Base-by-base conservation (phyloP, 805 yeast genomes). In the Metahyphopichia silvanorum region DNA sequence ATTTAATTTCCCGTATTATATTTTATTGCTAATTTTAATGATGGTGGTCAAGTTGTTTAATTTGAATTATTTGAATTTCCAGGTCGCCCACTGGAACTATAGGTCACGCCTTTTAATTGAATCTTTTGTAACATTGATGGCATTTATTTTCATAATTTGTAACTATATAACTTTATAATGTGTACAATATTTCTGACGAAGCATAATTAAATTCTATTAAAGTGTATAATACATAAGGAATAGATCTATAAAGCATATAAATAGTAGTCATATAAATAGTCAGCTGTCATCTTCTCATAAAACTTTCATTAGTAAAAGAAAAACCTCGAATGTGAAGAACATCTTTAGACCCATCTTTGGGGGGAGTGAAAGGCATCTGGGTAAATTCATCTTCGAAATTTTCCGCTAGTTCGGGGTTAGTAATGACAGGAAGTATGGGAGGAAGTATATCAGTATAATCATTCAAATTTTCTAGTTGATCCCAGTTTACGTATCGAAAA, bases 331-430 rank as follows among this genome's bases (percentile, higher is more conserved):
- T 60, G 39, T 65, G 63, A 29, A 66, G 47, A 15, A 66, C 49
- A 32, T 66, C 72, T 25, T 27, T 33, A 17, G 22, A 14, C 4
- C 17, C 24, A 20, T 41, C 38, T 24, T 33, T 4, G 26, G 56
- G 60, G 14, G 68, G 68, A 3, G 64, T 58, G 37, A 63, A 51
- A 2, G 55, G 40, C 69, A 67, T 63, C 9, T 47, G 55, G 4
- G 72, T 67, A 39, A 66, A 67, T 42, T 67, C 69, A 25, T 47
- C 49, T 34, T 66, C 67, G 34, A 67, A 67, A 43, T 67, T 67
- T 35, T 67, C 73, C 3, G 73, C 73, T 40, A 67, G 52, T 1
- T 61, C 51, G 0, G 72, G 70, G 34, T 67, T 68, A 6, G 71
- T 63, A 15, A 67, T 66, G 6, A 65, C 52, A 4, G 73, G 73